These are phyloP conservation scores for Eutrema heterophyllum DNA, from an alignment of 345 rosid species.

Conservation along the genomic window DNA sequence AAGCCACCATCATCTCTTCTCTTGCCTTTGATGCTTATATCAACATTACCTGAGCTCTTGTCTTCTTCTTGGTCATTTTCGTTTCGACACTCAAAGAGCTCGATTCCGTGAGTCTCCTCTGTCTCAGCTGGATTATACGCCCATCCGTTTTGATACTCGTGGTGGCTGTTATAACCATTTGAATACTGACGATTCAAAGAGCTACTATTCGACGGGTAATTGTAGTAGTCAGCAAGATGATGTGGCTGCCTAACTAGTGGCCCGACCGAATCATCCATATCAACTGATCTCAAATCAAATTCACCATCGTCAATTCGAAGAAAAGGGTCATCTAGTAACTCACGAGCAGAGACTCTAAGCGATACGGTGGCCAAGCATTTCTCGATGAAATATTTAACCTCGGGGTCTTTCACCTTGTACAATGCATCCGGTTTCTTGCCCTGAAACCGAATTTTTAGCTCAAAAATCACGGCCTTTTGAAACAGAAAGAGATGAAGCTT, in stretches of 20 bases:
- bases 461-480: background rate
- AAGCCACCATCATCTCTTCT: slow-evolving; percentile 60
- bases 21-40: slow-evolving; percentile 85
- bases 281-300: slow-evolving; percentile 46
- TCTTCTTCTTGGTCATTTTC: slow-evolving; percentile 49
- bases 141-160: slow-evolving; percentile 42
- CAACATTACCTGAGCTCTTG: slow-evolving; percentile 57
- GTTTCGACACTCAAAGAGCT: slow-evolving; percentile 56
- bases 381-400: slow-evolving; percentile 78
- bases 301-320: slow-evolving; percentile 60
- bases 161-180: slow-evolving; percentile 40
- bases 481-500: slow-evolving; percentile 15
- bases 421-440: slow-evolving; percentile 97
- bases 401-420: slow-evolving; percentile 83
- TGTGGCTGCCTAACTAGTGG: slow-evolving; percentile 54
- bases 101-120: slow-evolving; percentile 64
- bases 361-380: slow-evolving; percentile 93
- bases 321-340: slow-evolving; percentile 87
- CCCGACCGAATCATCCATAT: slow-evolving; percentile 37
- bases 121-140: slow-evolving; percentile 54
- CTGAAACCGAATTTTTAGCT: slow-evolving; percentile 41
- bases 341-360: slow-evolving; percentile 83
- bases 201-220: slow-evolving; percentile 24
- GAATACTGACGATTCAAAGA: slow-evolving; percentile 44
- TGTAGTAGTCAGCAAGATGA: slow-evolving; percentile 34